Conservation (phyloP, 2,329 filamentous ascomycete genomes). For the Fonsecaea monophora region DNA sequence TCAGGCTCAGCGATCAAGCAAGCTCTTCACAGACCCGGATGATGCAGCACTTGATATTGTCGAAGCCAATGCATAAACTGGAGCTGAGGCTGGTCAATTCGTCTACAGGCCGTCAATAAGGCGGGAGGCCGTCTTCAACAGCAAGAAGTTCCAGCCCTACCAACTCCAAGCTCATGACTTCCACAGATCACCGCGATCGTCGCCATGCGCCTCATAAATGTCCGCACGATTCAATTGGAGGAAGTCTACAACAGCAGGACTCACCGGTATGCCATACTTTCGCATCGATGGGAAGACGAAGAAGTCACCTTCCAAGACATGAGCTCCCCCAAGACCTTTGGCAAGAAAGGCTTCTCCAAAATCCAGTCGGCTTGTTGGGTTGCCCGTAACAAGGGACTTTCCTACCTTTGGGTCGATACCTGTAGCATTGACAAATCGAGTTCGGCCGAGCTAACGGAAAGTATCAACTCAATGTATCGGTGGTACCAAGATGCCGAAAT, state of each 20-base stretch:
- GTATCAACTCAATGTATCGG: constrained; percentile 43
- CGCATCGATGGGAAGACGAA: constrained; percentile 40
- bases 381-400: constrained; percentile 40
- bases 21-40: neutral
- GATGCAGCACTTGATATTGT: neutral
- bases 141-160: neutral
- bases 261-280: constrained; percentile 41
- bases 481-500: constrained; percentile 47
- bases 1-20: neutral
- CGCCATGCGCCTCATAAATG: constrained; percentile 38
- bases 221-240: constrained; percentile 31
- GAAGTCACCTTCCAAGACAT: constrained; percentile 40
- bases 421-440: constrained; percentile 50
- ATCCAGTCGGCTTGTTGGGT: constrained; percentile 38
- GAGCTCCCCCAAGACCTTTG: constrained; percentile 15
- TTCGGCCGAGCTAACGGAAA: constrained; percentile 47
- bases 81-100: neutral
- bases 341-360: constrained; percentile 41
- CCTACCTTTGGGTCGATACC: constrained; percentile 50
- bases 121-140: neutral
- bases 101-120: neutral
- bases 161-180: constrained; percentile 1
- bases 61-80: neutral
- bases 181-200: neutral
- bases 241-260: constrained; percentile 27